phyloP scores from a whole-genome alignment of 2,329 filamentous ascomycete species.

The Colletotrichum gloeosporioides region DNA sequence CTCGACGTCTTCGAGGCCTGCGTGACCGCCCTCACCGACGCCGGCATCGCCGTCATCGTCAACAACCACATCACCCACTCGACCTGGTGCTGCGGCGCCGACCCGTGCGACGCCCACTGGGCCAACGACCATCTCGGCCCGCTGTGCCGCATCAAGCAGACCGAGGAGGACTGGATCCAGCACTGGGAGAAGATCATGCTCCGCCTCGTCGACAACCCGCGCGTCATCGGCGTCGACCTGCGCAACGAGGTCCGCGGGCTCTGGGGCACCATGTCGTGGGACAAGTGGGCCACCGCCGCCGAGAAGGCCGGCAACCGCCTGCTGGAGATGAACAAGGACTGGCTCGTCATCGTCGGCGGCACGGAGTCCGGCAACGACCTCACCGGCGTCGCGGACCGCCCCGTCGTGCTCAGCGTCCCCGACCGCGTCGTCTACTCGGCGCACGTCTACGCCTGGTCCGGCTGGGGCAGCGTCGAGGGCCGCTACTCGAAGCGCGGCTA shows the following conservation, averaged over 20 bases:
- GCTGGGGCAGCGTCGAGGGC: slow-evolving; percentile 67
- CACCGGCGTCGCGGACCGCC: slow-evolving; percentile 57
- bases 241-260: slow-evolving; percentile 73
- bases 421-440: slow-evolving; percentile 69
- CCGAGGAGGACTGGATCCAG: slow-evolving; percentile 69
- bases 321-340: slow-evolving; percentile 63
- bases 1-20: slow-evolving; percentile 67
- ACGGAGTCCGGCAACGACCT: slow-evolving; percentile 72
- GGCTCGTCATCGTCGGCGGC: slow-evolving; percentile 73
- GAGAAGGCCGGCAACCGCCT: slow-evolving; percentile 68
- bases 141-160: slow-evolving; percentile 66
- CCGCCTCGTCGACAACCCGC: slow-evolving; percentile 61
- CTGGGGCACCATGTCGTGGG: slow-evolving; percentile 74
- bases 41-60: slow-evolving; percentile 67
- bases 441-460: slow-evolving; percentile 74
- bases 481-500: slow-evolving; percentile 67
- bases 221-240: slow-evolving; percentile 70
- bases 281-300: slow-evolving; percentile 66
- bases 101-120: slow-evolving; percentile 73
- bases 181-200: slow-evolving; percentile 71
- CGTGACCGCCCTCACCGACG: slow-evolving; percentile 63
- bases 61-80: slow-evolving; percentile 76
- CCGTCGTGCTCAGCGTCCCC: slow-evolving; percentile 60
- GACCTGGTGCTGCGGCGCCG: slow-evolving; percentile 72
- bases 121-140: slow-evolving; percentile 67